phyloP scores from a whole-genome alignment of 495 filamentous ascomycete genomes.

The Tuber indicum region DNA sequence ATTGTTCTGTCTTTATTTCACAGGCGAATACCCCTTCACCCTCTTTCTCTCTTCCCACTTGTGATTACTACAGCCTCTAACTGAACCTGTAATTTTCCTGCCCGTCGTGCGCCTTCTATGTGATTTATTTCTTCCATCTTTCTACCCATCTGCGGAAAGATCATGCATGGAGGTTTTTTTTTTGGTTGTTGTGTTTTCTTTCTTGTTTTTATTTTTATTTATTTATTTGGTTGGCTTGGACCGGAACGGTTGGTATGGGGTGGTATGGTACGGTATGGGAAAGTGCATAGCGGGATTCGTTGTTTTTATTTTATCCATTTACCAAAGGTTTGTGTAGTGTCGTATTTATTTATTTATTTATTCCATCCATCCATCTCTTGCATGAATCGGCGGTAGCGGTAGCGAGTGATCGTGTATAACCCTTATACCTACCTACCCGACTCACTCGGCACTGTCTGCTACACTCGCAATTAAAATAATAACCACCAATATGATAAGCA shows the following conservation, averaged over 20 bases:
- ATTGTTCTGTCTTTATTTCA: constrained; percentile 18
- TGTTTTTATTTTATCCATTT: not conserved
- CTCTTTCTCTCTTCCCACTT: constrained; percentile 27
- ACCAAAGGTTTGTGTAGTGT: not conserved
- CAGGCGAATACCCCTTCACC: constrained; percentile 27
- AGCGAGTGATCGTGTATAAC: too few relatives aligned
- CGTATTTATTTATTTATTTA: not conserved
- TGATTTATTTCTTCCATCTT: not conserved
- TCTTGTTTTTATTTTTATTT: constrained; percentile 3
- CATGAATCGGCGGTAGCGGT: not conserved
- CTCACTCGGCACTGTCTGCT: not conserved
- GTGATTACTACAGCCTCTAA: not conserved
- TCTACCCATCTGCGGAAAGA: not conserved
- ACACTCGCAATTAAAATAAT: not conserved
- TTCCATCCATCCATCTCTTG: not conserved
- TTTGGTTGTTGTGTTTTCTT: not conserved
- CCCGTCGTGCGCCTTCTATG: not conserved
- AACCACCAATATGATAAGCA: too few relatives aligned
- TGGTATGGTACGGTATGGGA: not conserved
- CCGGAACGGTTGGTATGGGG: not conserved
- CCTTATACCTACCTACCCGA: too few relatives aligned
- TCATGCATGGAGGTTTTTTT: not conserved
- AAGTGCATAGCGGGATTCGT: constrained; percentile 3
- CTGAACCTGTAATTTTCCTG: not conserved
- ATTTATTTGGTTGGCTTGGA: not conserved